phyloP scores from a whole-genome alignment of 148 eudicot species.

The Simmondsia chinensis region DNA sequence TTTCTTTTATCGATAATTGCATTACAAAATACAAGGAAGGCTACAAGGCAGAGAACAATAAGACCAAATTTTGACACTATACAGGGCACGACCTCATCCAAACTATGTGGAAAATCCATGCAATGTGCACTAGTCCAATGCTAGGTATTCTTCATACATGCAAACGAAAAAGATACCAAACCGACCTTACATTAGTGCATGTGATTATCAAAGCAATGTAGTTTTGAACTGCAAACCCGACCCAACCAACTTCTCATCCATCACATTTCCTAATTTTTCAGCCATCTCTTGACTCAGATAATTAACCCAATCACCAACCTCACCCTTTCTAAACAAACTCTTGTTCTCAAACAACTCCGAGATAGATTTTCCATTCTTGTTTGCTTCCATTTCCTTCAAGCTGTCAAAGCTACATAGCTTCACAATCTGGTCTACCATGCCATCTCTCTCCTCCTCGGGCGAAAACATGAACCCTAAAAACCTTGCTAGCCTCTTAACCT shows the following conservation, averaged over 20 bases:
- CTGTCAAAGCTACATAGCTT: conserved; percentile 26
- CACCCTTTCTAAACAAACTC: conserved; percentile 32
- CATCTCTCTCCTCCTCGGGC: conserved; percentile 11
- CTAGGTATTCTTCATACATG: too few relatives aligned
- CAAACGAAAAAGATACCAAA: too few relatives aligned
- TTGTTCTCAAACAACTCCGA: conserved; percentile 13
- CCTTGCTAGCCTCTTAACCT: conserved; percentile 17
- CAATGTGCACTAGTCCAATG: too few relatives aligned
- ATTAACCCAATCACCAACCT: conserved; percentile 30
- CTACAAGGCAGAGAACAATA: too few relatives aligned
- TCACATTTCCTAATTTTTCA: conserved; percentile 5
- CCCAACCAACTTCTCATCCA: conserved; percentile 23
- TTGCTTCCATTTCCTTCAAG: conserved; percentile 20
- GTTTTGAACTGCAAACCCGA: conserved; percentile 16
- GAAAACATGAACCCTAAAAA: conserved; percentile 20
- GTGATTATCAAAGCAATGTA: too few relatives aligned
- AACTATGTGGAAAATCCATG: too few relatives aligned
- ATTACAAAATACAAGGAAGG: too few relatives aligned
- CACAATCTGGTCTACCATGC: conserved; percentile 13
- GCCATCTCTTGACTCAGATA: conserved; percentile 24
- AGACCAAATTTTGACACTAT: too few relatives aligned
- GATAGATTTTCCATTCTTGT: conserved; percentile 21
- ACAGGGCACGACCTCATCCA: too few relatives aligned
- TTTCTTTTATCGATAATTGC: too few relatives aligned
- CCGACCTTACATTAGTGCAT: too few relatives aligned